A percentile compares a stretch with the other conserved stretches of the same genome.
phyloP scores from a whole-genome alignment of 345 rosid genomes.

The Eucalyptus pumila region DNA sequence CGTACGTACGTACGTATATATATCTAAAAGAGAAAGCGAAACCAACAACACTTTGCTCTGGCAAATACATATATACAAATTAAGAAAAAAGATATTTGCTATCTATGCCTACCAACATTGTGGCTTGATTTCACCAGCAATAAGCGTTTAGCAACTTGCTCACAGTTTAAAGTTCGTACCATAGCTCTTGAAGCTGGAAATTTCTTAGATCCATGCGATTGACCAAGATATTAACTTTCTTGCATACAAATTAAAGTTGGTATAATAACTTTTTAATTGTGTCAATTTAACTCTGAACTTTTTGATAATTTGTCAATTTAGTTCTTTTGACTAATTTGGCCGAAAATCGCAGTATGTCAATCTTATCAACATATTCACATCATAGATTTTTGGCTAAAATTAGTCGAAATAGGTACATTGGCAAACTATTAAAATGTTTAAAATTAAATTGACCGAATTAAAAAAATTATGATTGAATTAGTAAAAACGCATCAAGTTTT shows the following conservation, averaged over 20 bases:
- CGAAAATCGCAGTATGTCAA: neutral
- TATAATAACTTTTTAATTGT: too few species aligned
- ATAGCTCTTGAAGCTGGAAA: neutral
- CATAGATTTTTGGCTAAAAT: neutral
- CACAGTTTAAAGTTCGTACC: neutral
- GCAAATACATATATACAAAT: neutral
- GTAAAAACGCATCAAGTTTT: rapidly evolving
- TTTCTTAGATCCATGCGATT: neutral
- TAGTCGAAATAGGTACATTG: neutral
- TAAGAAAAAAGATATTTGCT: neutral
- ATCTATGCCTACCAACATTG: neutral
- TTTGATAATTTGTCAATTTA: rapidly evolving
- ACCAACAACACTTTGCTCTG: neutral
- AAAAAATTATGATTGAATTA: too few species aligned
- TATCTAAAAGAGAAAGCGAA: neutral
- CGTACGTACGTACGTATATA: too few species aligned
- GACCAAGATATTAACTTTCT: neutral
- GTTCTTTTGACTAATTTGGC: neutral
- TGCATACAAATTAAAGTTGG: rapidly evolving
- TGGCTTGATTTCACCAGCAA: neutral
- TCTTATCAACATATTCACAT: too few species aligned
- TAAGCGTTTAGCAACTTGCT: neutral
- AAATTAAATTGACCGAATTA: too few species aligned
- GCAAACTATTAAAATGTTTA: too few species aligned
- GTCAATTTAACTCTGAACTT: too few species aligned